These are phyloP conservation scores for Tulasnella sp. DNA, from an alignment of 768 basidiomycete genomes.

Conservation along the genomic window DNA sequence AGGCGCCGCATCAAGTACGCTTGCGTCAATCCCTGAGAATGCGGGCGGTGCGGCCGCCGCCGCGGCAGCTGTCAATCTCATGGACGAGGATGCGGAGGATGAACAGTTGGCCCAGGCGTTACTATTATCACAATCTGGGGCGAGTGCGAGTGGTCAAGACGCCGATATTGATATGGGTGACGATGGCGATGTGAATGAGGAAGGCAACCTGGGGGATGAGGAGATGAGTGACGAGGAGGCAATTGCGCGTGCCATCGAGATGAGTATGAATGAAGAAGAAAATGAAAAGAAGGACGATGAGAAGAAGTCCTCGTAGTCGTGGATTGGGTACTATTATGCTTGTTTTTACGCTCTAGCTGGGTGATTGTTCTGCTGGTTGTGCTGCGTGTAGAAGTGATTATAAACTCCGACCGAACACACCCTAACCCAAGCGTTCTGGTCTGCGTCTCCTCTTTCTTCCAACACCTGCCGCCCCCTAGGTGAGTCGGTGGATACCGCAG, in stretches of 20 bases:
- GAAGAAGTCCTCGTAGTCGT: background rate
- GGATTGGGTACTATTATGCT: background rate
- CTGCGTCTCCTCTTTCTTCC: constrained; percentile 1
- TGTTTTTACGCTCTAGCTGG: background rate
- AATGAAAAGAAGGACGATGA: constrained; percentile 29
- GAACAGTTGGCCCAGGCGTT: constrained; percentile 63
- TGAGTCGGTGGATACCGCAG: background rate
- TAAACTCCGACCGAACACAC: too few species aligned
- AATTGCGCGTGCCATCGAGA: constrained; percentile 79
- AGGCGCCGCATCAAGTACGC: constrained; percentile 26
- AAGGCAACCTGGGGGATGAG: constrained; percentile 32
- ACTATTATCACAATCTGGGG: constrained; percentile 50
- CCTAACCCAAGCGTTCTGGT: background rate
- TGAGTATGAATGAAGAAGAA: constrained; percentile 72
- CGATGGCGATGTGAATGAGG: constrained; percentile 37
- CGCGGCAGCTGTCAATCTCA: constrained; percentile 19
- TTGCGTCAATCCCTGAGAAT: constrained; percentile 23
- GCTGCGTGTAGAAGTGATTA: background rate
- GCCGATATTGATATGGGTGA: constrained; percentile 36
- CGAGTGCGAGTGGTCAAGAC: constrained; percentile 25
- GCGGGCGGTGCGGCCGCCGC: constrained; percentile 22
- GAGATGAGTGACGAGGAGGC: constrained; percentile 76
- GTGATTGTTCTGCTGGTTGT: background rate
- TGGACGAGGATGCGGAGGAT: constrained; percentile 60
- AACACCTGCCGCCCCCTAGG: background rate